Conservation (phyloP, 2,329 filamentous ascomycete genomes). For the Alternaria panax region DNA sequence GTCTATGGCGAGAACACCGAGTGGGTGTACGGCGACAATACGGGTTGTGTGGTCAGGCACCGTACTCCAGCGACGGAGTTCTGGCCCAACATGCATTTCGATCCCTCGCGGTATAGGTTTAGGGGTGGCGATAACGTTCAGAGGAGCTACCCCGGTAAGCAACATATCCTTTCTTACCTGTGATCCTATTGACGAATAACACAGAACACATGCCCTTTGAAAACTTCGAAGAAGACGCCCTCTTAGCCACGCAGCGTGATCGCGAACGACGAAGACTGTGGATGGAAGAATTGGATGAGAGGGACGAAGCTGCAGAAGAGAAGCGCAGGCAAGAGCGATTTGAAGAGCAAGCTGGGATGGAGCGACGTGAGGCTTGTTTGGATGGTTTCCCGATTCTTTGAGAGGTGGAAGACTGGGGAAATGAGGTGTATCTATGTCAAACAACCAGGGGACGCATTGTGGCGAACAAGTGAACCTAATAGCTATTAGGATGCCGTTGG, state of each 20-base stretch:
- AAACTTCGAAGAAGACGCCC: background rate
- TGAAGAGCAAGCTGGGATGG: background rate
- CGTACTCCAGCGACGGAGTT: constrained; percentile 6
- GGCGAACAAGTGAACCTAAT: background rate
- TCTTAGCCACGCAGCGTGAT: background rate
- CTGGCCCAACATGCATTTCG: constrained; percentile 8
- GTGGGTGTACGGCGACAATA: constrained; percentile 3
- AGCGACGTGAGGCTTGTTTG: background rate
- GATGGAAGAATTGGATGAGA: background rate
- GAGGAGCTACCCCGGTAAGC: background rate
- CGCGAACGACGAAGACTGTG: background rate
- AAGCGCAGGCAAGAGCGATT: background rate
- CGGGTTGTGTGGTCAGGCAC: background rate
- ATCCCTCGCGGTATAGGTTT: background rate
- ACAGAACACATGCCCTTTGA: background rate
- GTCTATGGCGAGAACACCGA: constrained; percentile 6
- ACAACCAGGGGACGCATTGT: background rate
- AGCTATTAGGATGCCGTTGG: background rate
- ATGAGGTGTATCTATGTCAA: background rate
- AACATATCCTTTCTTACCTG: background rate
- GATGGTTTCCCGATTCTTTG: background rate
- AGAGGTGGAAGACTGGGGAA: background rate
- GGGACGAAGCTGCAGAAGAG: background rate
- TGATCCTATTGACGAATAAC: background rate
- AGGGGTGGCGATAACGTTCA: background rate